Percentiles rank a stretch among this genome's conserved stretches.
Evolutionary conservation across 2,329 filamentous ascomycete species (phyloP).

Genomic region (Macrophomina tecta): DNA sequence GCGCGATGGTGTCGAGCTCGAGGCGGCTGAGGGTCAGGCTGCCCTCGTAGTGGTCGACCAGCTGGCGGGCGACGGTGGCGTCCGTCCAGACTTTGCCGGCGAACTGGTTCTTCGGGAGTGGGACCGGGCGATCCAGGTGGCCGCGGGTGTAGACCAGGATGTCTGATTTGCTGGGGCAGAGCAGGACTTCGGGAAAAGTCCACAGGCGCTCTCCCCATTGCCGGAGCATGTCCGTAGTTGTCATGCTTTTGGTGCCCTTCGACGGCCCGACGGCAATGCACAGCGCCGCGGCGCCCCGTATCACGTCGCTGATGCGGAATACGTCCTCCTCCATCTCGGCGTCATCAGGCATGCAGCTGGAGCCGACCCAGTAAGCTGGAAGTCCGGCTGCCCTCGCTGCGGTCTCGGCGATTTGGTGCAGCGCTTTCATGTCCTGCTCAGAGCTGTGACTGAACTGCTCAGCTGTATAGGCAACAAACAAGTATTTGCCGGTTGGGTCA

Average conservation of each 20-base stretch:
- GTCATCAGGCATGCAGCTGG: slow-evolving; percentile 49
- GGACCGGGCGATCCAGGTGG: slow-evolving; percentile 32
- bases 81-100: slow-evolving; percentile 50
- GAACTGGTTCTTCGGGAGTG: slow-evolving; percentile 50
- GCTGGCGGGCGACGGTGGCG: slow-evolving; percentile 45
- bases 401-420: slow-evolving; percentile 47
- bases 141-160: slow-evolving; percentile 44
- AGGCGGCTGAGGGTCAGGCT: slow-evolving; percentile 48
- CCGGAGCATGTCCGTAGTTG: slow-evolving; percentile 42
- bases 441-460: slow-evolving; percentile 45
- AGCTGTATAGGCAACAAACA: slow-evolving; percentile 52
- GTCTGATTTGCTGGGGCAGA: slow-evolving; percentile 38
- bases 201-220: slow-evolving; percentile 55
- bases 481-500: slow-evolving; percentile 34
- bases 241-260: slow-evolving; percentile 29
- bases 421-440: slow-evolving; percentile 36
- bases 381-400: slow-evolving; percentile 47
- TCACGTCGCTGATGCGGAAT: slow-evolving; percentile 54
- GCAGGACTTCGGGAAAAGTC: slow-evolving; percentile 54
- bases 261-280: slow-evolving; percentile 49
- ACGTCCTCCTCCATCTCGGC: slow-evolving; percentile 44
- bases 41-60: slow-evolving; percentile 55
- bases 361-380: slow-evolving; percentile 52
- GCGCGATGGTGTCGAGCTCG: slow-evolving; percentile 50
- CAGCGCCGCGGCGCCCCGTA: slow-evolving; percentile 50